Base-by-base conservation (phyloP, 257 asterid genomes). In the Solanum pennellii region DNA sequence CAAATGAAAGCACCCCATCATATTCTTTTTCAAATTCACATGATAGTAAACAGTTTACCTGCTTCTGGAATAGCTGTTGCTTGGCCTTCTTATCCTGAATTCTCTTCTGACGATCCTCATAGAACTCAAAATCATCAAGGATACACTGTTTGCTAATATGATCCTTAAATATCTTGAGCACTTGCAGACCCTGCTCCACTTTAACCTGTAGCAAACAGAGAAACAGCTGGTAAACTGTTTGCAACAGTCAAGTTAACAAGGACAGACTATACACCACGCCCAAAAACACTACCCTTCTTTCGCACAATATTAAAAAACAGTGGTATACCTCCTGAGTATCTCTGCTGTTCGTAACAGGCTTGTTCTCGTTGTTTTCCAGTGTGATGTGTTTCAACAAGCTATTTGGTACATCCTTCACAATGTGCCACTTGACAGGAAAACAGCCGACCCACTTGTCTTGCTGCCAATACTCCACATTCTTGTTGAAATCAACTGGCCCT, bases 381-480 rank as follows among this genome's bases (percentile, higher is more conserved):
- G 89, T 93, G 47, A 95, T 94, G 83, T 94, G 97, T 91, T 93
- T 92, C 92, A 95, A 91, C 90, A 91, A 88, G 86, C 92, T 93
- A 92, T 93, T 94, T 8, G 98, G 98, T 5, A 95, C 94, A 93
- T 95, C 98, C 91, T 95, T 95, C 83, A 95, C 94, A 15, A 93
- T 91, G 90, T 94, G 95, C 98, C 98, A 94, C 94, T 93, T 92
- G 7, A 95, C 98, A 15, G 98, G 96, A 89, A 94, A 95, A 88
- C 95, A 95, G 41, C 98, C 98, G 47, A 92, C 89, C 98, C 98
- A 95, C 90, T 93, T 95, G 93, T 95, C 98, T 89, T 91, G 98
- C 93, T 94, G 98, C 98, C 98, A 95, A 88, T 93, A 95, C 88
- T 93, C 98, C 15, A 93, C 92, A 41, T 83, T 95, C 91, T 93